These are phyloP conservation scores for Tricholoma flavovirens DNA, from an alignment of 768 basidiomycete species.

Conservation along the genomic window DNA sequence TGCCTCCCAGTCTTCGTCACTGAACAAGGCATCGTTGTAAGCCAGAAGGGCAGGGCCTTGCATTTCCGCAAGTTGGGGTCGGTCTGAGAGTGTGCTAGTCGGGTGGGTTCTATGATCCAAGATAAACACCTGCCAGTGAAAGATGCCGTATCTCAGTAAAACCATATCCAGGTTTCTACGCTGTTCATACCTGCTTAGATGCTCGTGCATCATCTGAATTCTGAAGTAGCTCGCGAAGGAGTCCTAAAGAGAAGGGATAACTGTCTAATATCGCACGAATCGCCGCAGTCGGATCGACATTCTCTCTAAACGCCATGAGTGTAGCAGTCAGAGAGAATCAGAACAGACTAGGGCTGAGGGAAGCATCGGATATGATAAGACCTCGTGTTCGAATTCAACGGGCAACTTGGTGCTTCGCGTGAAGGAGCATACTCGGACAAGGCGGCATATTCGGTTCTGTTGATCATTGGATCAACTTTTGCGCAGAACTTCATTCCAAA, in stretches of 20 bases:
- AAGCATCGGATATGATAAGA: too few species aligned
- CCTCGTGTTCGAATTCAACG: too few species aligned
- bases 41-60: slow-evolving; percentile 45
- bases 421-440: too few species aligned
- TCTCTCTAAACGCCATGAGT: slow-evolving; percentile 3
- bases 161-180: background rate
- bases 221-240: slow-evolving; percentile 41
- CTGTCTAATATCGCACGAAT: slow-evolving; percentile 29
- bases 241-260: slow-evolving; percentile 40
- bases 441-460: too few species aligned
- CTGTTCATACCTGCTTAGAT: slow-evolving; percentile 29
- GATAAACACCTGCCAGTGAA: slow-evolving; percentile 39
- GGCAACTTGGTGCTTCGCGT: too few species aligned
- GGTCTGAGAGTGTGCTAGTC: slow-evolving; percentile 16
- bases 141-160: background rate
- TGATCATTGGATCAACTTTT: too few species aligned
- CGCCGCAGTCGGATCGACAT: slow-evolving; percentile 4
- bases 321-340: too few species aligned
- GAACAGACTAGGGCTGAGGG: too few species aligned
- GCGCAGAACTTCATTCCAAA: too few species aligned
- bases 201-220: slow-evolving; percentile 50
- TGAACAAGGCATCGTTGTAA: slow-evolving; percentile 39
- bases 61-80: slow-evolving; percentile 20
- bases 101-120: slow-evolving; percentile 33
- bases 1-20: slow-evolving; percentile 38